Evolutionary conservation across 768 basidiomycete genomes (phyloP), one percentile per base, ranked within the genome.

Genomic region (Candolleomyces eurysporus): DNA sequence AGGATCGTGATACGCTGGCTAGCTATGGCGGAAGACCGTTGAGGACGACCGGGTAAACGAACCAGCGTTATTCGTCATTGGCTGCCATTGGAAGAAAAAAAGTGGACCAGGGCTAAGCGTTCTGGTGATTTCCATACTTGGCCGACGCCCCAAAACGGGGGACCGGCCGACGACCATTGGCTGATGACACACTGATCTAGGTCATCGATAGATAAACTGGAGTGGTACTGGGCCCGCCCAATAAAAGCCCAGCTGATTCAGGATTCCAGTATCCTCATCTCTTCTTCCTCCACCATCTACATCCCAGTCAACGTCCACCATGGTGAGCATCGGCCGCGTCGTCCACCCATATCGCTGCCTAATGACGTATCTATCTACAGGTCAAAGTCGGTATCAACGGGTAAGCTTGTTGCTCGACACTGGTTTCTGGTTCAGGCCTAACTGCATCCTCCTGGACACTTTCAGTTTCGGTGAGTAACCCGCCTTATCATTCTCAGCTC

Each of bases 381-480:
- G 88, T 94, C 79, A 91, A 92, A 79, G 94, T 95, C 75, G 95
- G 95, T 69, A 97, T 97, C 82, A 97, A 97, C 80, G 94, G 94
- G 93, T 96, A 79, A 64, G 71, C 48, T 26, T 60, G 55, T 51
- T 43, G 5, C 43, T 43, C 30, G 22, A 26, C 42, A 3, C 48
- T 31, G 39, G 9, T 40, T 48, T 62, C 39, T 36, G 39, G 22
- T 48, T 43, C 36, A 36, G 48, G 48, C 21, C 52, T 53, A 57
- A 60, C 61, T 46, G 48, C 51, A n/a, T 45, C 57, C 62, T 61
- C 61, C 53, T 17, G 31, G 48, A 58, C 51, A 62, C 66, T 56
- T 67, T 59, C 61, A 89, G 90, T 82, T 94, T 94, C 78, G 92
- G 92, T 92, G 72, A 73, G 89, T 5, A 48, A 19, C 58, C 19